These are phyloP conservation scores for Cyamopsis tetragonoloba DNA, from an alignment of 306 rosid species.

Conservation along the genomic window DNA sequence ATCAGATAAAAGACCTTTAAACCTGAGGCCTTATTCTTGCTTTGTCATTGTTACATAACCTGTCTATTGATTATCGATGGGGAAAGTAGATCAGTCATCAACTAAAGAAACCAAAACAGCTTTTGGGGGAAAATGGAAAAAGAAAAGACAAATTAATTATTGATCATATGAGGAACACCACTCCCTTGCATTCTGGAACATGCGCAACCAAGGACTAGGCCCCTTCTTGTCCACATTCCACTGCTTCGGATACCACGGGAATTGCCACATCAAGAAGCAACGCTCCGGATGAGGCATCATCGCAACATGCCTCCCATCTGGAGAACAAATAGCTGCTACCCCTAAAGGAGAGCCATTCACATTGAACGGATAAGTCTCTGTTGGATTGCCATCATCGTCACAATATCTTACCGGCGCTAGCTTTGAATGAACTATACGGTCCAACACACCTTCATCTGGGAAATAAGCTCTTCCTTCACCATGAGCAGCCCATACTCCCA, in stretches of 20 bases:
- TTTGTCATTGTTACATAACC: neutral
- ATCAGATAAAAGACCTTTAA: slow-evolving; percentile 1
- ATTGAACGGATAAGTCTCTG: slow-evolving; percentile 83
- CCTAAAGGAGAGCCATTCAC: slow-evolving; percentile 86
- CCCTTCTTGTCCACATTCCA: slow-evolving; percentile 79
- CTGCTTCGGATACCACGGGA: slow-evolving; percentile 84
- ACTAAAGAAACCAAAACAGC: slow-evolving; percentile 8
- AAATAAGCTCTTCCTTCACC: slow-evolving; percentile 91
- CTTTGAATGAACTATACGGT: slow-evolving; percentile 52
- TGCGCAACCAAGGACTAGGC: slow-evolving; percentile 88
- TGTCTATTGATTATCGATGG: slow-evolving; percentile 11
- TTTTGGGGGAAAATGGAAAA: neutral
- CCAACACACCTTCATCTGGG: slow-evolving; percentile 69
- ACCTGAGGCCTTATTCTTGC: neutral
- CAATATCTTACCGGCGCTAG: slow-evolving; percentile 82
- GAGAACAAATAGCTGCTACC: slow-evolving; percentile 86
- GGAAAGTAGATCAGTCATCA: neutral
- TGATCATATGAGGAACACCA: slow-evolving; percentile 36
- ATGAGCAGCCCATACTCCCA: slow-evolving; percentile 91
- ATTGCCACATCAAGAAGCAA: slow-evolving; percentile 96
- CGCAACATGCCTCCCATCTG: slow-evolving; percentile 90
- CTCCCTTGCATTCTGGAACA: slow-evolving; percentile 74
- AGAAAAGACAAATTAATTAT: neutral
- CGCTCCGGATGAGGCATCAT: slow-evolving; percentile 99
- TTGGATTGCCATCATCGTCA: slow-evolving; percentile 76